Evolutionary conservation across 2,329 filamentous ascomycete genomes (phyloP), one percentile per base, ranked within the genome.

Genomic region (Scedosporium minutisporum): DNA sequence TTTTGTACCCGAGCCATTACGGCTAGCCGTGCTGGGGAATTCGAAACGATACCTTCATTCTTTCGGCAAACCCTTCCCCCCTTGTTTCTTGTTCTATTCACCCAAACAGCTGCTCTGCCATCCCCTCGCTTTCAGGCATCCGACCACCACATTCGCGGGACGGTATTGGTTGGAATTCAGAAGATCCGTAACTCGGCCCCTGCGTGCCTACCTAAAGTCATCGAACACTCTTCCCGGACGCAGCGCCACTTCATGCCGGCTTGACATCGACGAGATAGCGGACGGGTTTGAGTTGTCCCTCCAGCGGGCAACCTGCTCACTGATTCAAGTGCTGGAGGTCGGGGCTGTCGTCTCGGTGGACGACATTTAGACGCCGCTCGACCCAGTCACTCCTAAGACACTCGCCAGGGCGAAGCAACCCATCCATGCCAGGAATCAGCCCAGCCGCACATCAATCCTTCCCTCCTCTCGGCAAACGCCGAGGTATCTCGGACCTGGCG

Each of bases 381-480:
- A 51, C 21, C 59, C 44, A 61, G 42, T 51, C 59, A 46, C 59
- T 53, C 59, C 12, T 27, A 9, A 23, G 29, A 61, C 25, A 53
- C n/a, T 23, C 59, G 44, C 42, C 25, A 53, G 42, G 48, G 38
- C 38, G 29, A 38, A 60, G 65, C 69, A 55, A 59, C 38, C 46
- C 62, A 59, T 74, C 81, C 80, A 87, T 87, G 84, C 80, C 80
- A 79, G 77, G 76, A 70, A 71, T 75, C 75, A 78, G 72, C 71
- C 73, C 73, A 67, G 71, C 71, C 68, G 70, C 73, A 73, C 76
- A 81, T 70, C 72, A 76, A 69, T 74, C 74, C 66, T 72, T 73
- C 68, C 71, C 73, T 70, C 75, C 80, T 67, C 79, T 84, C 76
- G 82, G 83, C 76, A 80, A 83, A 71, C 81, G 81, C 76, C 83